Percentiles rank a stretch among this genome's conserved stretches.
These are phyloP conservation scores for Paraphaeosphaeria minitans DNA, from an alignment of 2,329 filamentous ascomycete species.

Conservation along the genomic window DNA sequence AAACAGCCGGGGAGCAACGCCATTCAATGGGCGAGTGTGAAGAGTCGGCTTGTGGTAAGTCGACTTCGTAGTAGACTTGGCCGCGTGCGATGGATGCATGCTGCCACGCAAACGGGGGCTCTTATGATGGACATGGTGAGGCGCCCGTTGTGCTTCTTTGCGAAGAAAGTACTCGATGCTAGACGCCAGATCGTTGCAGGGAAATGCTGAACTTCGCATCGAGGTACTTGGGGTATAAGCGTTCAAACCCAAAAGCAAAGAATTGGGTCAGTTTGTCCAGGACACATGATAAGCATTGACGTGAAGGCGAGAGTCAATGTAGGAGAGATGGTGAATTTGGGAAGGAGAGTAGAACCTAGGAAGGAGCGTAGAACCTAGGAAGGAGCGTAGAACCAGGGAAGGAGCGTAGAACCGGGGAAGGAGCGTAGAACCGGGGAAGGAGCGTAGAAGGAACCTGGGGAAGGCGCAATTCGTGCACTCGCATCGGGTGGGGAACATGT, in stretches of 20 bases:
- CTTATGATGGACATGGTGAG: no score
- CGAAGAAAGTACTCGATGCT: neutral
- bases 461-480: neutral
- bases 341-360: no score
- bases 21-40: neutral
- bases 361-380: neutral
- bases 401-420: neutral
- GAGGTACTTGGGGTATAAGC: no score
- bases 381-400: neutral
- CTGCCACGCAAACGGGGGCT: neutral
- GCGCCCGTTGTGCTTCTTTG: neutral
- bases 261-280: neutral
- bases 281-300: no score
- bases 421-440: neutral
- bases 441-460: neutral
- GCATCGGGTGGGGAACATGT: neutral
- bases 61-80: neutral
- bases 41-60: neutral
- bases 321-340: no score
- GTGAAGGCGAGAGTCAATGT: no score
- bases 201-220: no score
- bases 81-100: neutral
- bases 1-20: neutral
- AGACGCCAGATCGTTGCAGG: neutral
- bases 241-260: neutral